A percentile compares a stretch with the other conserved stretches of the same genome.
These are phyloP conservation scores for Linnemannia exigua DNA, from an alignment of 192 early-diverging fungal species.

Conservation along the genomic window DNA sequence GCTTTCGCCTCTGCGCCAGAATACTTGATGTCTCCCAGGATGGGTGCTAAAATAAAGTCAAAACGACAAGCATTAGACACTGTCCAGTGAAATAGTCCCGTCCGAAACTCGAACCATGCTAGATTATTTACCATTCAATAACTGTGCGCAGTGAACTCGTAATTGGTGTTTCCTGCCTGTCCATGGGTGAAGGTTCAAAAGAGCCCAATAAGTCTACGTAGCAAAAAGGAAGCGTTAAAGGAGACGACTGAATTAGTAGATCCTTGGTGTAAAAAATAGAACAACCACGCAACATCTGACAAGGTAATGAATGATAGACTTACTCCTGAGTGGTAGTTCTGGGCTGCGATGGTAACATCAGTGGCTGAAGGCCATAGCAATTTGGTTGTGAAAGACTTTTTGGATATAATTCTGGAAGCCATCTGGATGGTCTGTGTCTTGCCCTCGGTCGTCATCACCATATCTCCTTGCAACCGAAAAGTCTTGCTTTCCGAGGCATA, in stretches of 20 bases:
- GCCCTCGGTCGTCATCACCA: neutral
- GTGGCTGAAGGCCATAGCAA: conserved; percentile 17
- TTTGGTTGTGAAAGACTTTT: neutral
- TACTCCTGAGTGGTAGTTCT: conserved; percentile 18
- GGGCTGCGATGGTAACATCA: conserved; percentile 5
- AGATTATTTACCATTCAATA: conserved; percentile 20
- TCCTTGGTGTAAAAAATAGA: too few relatives aligned
- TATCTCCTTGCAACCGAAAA: conserved; percentile 4
- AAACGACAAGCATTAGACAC: neutral
- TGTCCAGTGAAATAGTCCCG: neutral
- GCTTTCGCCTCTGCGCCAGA: neutral
- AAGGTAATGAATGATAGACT: neutral
- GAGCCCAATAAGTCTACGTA: conserved; percentile 17
- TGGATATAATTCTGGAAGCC: neutral
- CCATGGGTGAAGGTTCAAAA: conserved; percentile 29
- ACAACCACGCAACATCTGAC: neutral
- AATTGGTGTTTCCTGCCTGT: conserved; percentile 45
- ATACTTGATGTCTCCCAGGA: conserved; percentile 34
- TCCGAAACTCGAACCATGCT: neutral
- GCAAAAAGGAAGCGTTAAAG: too few relatives aligned
- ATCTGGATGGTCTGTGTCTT: conserved; percentile 20
- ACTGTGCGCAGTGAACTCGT: conserved; percentile 37
- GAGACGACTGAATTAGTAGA: neutral
- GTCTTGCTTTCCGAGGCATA: neutral
- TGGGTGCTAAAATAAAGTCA: conserved; percentile 14